phyloP scores from a whole-genome alignment of 2,329 filamentous ascomycete genomes.

The Colletotrichum agaves region DNA sequence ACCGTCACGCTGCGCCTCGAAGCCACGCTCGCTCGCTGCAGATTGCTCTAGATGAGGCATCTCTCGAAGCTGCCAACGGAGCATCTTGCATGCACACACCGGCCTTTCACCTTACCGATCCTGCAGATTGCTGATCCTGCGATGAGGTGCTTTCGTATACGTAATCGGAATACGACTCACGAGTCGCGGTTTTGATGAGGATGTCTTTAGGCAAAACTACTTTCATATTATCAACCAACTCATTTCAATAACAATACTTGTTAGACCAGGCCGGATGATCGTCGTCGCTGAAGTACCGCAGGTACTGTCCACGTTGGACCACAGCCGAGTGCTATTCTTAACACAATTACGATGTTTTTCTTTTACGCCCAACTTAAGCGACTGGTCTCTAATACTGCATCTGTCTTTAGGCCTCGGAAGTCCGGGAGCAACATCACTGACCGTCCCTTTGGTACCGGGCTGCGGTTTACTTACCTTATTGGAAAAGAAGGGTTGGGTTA shows the following conservation, averaged over 20 bases:
- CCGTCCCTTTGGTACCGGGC: not conserved
- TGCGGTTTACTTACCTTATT: not conserved
- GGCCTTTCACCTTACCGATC: constrained; percentile 10
- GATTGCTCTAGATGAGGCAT: not conserved
- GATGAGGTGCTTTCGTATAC: constrained; percentile 7
- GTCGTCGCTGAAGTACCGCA: not conserved
- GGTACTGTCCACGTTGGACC: constrained; percentile 10
- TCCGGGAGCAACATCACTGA: not conserved
- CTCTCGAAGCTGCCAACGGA: not conserved
- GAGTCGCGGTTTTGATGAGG: not conserved
- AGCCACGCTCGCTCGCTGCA: constrained; percentile 11
- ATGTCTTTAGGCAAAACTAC: not conserved
- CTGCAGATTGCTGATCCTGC: constrained; percentile 4
- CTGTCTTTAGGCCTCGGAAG: not conserved
- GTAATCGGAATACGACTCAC: not conserved
- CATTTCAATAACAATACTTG: constrained; percentile 16
- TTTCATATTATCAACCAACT: not conserved
- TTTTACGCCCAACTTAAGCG: constrained; percentile 22
- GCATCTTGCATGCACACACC: not conserved
- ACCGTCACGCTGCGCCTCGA: constrained; percentile 23
- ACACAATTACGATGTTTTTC: constrained; percentile 9
- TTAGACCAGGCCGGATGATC: constrained; percentile 13
- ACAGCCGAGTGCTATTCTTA: constrained; percentile 9
- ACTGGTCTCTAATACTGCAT: not conserved
- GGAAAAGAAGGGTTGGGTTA: not conserved